Conservation (phyloP, 208 protist genomes). For the Angomonas desouzai region DNA sequence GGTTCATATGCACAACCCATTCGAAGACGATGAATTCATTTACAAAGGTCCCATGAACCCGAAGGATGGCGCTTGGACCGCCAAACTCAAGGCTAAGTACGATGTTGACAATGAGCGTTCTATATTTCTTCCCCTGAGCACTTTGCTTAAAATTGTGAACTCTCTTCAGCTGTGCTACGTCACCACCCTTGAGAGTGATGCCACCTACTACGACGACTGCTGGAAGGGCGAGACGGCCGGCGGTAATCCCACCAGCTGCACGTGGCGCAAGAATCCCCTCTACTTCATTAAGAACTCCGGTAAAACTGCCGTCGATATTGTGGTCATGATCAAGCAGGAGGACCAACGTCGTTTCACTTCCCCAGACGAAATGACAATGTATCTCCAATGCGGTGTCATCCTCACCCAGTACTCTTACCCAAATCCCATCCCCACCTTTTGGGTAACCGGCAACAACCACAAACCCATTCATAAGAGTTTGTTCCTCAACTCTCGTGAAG, state of each 20-base stretch:
- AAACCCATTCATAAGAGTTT: conserved; percentile 58
- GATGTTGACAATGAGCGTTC: conserved; percentile 41
- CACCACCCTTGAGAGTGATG: conserved; percentile 29
- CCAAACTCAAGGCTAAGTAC: conserved; percentile 37
- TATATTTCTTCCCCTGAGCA: conserved; percentile 53
- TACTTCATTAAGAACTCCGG: conserved; percentile 56
- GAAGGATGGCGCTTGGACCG: conserved; percentile 45
- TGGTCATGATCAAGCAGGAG: conserved; percentile 52
- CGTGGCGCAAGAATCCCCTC: conserved; percentile 75
- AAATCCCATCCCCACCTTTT: conserved; percentile 48
- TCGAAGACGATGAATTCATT: conserved; percentile 41
- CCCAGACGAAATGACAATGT: conserved; percentile 34
- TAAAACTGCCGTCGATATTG: conserved; percentile 19
- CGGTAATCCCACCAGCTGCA: conserved; percentile 60
- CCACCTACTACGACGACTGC: conserved; percentile 28
- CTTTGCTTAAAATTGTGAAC: conserved; percentile 42
- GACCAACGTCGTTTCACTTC: conserved; percentile 58
- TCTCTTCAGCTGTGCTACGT: conserved; percentile 65
- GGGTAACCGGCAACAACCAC: conserved; percentile 70
- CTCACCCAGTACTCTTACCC: conserved; percentile 28
- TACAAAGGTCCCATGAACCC: conserved; percentile 60
- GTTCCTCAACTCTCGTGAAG: conserved; percentile 76
- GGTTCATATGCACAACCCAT: conserved; percentile 63
- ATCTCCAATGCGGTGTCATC: conserved; percentile 66
- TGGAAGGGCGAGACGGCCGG: conserved; percentile 51